Percentiles rank a stretch among this genome's conserved stretches.
Evolutionary conservation across 1,139 yeast genomes (phyloP).

Genomic region (Blastobotrys serpentis): DNA sequence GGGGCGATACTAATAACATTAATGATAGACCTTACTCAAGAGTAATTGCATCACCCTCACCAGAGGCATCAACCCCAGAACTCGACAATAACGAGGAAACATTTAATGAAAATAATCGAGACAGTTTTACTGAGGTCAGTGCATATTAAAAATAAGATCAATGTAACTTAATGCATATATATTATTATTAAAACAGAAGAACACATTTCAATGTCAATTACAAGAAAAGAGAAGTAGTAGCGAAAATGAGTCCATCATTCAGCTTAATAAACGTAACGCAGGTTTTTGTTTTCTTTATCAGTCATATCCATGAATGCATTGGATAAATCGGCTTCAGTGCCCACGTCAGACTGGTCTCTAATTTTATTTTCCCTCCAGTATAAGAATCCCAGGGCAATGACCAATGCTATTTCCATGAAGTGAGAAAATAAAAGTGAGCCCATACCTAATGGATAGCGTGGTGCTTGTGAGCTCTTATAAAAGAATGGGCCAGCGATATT

Average conservation of each 20-base stretch:
- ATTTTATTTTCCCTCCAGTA: slow-evolving; percentile 36
- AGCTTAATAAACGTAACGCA: slow-evolving; percentile 51
- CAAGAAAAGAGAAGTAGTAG: no score
- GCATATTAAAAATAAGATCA: slow-evolving; percentile 27
- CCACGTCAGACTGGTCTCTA: slow-evolving; percentile 22
- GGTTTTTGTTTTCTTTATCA: slow-evolving; percentile 59
- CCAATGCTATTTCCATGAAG: slow-evolving; percentile 32
- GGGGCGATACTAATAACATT: slow-evolving; percentile 3
- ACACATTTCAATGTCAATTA: no score
- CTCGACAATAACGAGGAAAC: slow-evolving; percentile 8
- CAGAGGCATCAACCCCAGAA: slow-evolving; percentile 1
- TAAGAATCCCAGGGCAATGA: slow-evolving; percentile 35
- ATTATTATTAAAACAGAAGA: slow-evolving; percentile 9
- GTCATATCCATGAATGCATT: slow-evolving; percentile 59
- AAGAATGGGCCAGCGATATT: slow-evolving; percentile 57
- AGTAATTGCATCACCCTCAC: slow-evolving; percentile 9
- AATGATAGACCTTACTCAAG: slow-evolving; percentile 10
- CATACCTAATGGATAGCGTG: slow-evolving; percentile 49
- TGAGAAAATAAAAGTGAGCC: slow-evolving; percentile 42
- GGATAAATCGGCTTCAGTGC: slow-evolving; percentile 32
- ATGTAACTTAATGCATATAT: slow-evolving; percentile 6
- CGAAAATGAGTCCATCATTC: no score
- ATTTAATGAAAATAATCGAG: slow-evolving; percentile 26
- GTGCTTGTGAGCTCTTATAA: slow-evolving; percentile 49
- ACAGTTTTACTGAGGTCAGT: slow-evolving; percentile 34